Evolutionary conservation across 2,329 filamentous ascomycete species (phyloP), one percentile per base, ranked within the genome.

Genomic region (Arthrobotrys sinensis): DNA sequence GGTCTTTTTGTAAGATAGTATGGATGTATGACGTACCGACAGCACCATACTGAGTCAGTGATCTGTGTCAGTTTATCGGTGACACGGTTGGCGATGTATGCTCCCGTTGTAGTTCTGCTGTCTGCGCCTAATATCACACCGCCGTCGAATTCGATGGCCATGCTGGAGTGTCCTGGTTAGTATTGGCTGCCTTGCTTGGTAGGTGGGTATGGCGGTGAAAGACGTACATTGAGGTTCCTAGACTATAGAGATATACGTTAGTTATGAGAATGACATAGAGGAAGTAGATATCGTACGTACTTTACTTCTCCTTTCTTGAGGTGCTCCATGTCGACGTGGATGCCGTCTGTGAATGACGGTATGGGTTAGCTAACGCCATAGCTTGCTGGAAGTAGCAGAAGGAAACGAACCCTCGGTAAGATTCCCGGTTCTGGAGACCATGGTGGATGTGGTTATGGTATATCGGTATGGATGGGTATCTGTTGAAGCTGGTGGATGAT

Each of bases 1-100:
- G 34, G 6, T 2, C 14, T 3, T 38, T 3, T 69, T 1, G 45
- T 36, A 28, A 19, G 12, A 21, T 10, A 32, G 14, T 4, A 45
- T 40, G 36, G 28, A 21, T 14, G 63, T 32, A 24, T 10, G 53
- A 53, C 78, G 64, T 62, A 82, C 79, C 96, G 92, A 87, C 96
- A 99, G 88, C 96, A 99, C 96, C 96, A 99, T 86, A 99, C 98
- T 76, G 95, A 98, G 86, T 99, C 96, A 87, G 97, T 93, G 79
- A 99, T 95, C 88, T 94, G 92, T 83, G 96, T 99, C 84, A 99
- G 91, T 88, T 99, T 99, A 89, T 99, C 96, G 80, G 96, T 99
- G 81, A 99, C 96, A 88, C 96, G 92, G 86, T 99, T 99, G 83
- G 96, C 96, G 84, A 99, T 98, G 89, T 98, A 99, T 82, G 95